These are phyloP conservation scores for Hemisphaericaspora xylanilytica DNA, from an alignment of 1,139 yeast genomes.

Conservation along the genomic window DNA sequence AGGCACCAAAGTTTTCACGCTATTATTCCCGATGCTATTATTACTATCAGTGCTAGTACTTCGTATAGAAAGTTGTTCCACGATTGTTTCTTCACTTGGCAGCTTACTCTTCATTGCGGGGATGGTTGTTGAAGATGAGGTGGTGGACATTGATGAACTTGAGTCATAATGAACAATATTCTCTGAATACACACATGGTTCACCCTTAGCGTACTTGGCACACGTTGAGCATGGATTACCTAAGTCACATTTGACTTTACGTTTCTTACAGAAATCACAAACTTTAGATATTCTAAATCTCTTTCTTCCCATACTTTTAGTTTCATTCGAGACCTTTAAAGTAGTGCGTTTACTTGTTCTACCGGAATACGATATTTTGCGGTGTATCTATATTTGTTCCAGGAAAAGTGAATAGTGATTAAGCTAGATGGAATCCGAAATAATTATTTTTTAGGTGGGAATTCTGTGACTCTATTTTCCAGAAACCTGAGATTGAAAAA, in stretches of 20 bases:
- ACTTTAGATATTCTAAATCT: slow-evolving; percentile 35
- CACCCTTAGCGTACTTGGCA: slow-evolving; percentile 22
- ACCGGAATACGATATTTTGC: no score
- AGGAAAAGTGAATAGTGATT: no score
- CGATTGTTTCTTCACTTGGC: slow-evolving; percentile 5
- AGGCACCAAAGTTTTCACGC: background rate
- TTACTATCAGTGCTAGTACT: background rate
- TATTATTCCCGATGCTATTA: background rate
- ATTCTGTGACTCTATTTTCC: no score
- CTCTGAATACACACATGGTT: slow-evolving; percentile 24
- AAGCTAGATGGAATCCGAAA: no score
- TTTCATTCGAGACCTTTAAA: no score
- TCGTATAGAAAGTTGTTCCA: slow-evolving; percentile 5
- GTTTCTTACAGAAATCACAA: slow-evolving; percentile 34
- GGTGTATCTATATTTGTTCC: no score
- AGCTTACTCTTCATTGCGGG: background rate
- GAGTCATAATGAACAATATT: slow-evolving; percentile 2
- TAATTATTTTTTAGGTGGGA: no score
- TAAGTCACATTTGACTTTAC: slow-evolving; percentile 40
- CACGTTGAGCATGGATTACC: slow-evolving; percentile 38
- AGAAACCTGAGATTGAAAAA: no score
- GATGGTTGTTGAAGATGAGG: background rate
- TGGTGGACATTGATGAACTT: background rate
- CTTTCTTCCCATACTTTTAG: no score
- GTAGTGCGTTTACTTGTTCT: no score